A percentile compares a stretch with the other conserved stretches of the same genome.
phyloP scores from a whole-genome alignment of 768 basidiomycete genomes.

The Obba rivulosa region DNA sequence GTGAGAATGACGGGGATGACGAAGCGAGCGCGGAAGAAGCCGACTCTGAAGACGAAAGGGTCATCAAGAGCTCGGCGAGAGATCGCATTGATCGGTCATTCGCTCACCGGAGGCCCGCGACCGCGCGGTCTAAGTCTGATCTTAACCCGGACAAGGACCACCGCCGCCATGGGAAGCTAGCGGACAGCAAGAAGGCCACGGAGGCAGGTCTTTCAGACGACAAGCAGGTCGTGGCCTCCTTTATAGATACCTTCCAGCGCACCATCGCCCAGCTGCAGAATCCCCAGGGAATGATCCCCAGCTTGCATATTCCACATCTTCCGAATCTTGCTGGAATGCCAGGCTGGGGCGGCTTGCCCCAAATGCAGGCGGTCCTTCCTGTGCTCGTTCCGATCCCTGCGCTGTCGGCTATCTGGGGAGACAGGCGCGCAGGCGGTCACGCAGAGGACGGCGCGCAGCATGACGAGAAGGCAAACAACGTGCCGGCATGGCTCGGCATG shows the following conservation, averaged over 20 bases:
- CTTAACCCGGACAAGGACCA: not conserved
- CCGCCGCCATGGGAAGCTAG: not conserved
- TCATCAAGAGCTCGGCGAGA: conserved; percentile 6
- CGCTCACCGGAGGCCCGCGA: conserved; percentile 4
- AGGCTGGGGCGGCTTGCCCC: conserved; percentile 45
- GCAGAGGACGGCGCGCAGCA: conserved; percentile 5
- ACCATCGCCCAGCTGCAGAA: conserved; percentile 57
- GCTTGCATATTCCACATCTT: conserved; percentile 37
- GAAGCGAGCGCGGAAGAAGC: conserved; percentile 73
- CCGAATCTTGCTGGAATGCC: conserved; percentile 48
- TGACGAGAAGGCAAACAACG: conserved; percentile 28
- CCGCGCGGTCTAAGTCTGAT: conserved; percentile 3
- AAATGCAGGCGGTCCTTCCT: conserved; percentile 75
- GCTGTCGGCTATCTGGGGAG: conserved; percentile 59
- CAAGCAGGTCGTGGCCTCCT: conserved; percentile 34
- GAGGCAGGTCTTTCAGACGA: conserved; percentile 22
- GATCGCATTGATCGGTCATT: conserved; percentile 7
- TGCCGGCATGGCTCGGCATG: conserved; percentile 21
- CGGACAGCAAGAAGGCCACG: conserved; percentile 18
- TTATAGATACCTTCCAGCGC: conserved; percentile 72
- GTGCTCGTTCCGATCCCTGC: conserved; percentile 67
- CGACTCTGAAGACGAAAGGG: conserved; percentile 43
- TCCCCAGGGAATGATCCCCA: conserved; percentile 53
- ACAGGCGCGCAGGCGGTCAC: conserved; percentile 27
- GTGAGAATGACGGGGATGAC: conserved; percentile 32